Conservation (phyloP, 2,329 filamentous ascomycete genomes). For the Anthostomella pinea region DNA sequence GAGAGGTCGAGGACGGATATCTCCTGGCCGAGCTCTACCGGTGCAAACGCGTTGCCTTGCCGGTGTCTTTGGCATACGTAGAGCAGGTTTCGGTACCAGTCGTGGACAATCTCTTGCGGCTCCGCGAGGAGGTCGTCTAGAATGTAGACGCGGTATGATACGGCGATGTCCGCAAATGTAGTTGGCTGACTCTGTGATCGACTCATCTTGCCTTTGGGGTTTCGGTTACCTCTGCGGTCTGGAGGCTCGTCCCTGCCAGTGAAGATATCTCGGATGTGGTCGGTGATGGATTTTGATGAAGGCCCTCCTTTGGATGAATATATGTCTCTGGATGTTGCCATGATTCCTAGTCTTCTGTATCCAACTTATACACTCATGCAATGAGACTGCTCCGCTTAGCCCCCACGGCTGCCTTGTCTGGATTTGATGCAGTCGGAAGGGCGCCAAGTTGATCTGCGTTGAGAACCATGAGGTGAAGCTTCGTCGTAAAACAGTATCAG, state of each 20-base stretch:
- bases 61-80: slow-evolving; percentile 26
- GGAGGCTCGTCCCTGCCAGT: background rate
- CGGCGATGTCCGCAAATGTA: slow-evolving; percentile 24
- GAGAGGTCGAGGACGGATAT: slow-evolving; percentile 23
- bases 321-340: slow-evolving; percentile 11
- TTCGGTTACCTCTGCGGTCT: background rate
- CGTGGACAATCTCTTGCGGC: slow-evolving; percentile 26
- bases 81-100: slow-evolving; percentile 22
- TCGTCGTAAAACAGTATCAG: slow-evolving; percentile 9
- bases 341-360: slow-evolving; percentile 7
- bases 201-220: slow-evolving; percentile 15
- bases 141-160: slow-evolving; percentile 25
- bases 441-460: slow-evolving; percentile 5
- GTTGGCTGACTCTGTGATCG: slow-evolving; percentile 11
- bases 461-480: slow-evolving; percentile 6
- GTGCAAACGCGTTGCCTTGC: slow-evolving; percentile 24
- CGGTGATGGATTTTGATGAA: slow-evolving; percentile 1
- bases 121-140: slow-evolving; percentile 28
- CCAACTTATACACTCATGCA: slow-evolving; percentile 11
- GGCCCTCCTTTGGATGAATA: slow-evolving; percentile 5
- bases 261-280: slow-evolving; percentile 4
- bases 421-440: slow-evolving; percentile 6
- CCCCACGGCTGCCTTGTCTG: slow-evolving; percentile 11
- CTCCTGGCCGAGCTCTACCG: slow-evolving; percentile 22
- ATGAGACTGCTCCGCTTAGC: background rate